phyloP scores from a whole-genome alignment of 345 rosid species.

The Bruguiera sexangula region DNA sequence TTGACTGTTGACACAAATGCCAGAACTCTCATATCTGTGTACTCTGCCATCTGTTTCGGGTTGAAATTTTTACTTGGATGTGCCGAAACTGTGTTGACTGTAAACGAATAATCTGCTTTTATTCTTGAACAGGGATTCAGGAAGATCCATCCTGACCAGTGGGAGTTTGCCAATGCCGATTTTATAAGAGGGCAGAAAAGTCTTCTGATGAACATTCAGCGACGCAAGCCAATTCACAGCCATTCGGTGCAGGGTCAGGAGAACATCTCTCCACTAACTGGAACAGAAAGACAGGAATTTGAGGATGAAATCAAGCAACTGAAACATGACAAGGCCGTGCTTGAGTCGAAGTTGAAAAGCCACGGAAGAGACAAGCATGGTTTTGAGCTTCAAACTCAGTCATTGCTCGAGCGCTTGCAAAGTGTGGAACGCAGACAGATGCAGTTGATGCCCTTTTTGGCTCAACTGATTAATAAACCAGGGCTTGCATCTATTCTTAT shows the following conservation, averaged over 20 bases:
- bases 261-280: conserved; percentile 27
- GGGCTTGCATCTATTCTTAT: conserved; percentile 26
- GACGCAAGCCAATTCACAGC: conserved; percentile 66
- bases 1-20: no score
- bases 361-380: conserved; percentile 35
- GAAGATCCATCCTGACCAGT: conserved; percentile 59
- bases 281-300: conserved; percentile 35
- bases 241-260: conserved; percentile 40
- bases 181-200: conserved; percentile 50
- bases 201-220: conserved; percentile 46
- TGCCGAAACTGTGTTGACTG: not conserved
- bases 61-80: no score
- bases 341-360: conserved; percentile 39
- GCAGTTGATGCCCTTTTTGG: conserved; percentile 27
- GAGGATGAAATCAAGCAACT: conserved; percentile 42
- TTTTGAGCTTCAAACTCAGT: conserved; percentile 24
- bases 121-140: conserved; percentile 50
- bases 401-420: conserved; percentile 31
- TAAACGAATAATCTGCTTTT: not conserved
- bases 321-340: conserved; percentile 36
- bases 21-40: no score
- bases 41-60: no score
- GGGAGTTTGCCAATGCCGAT: conserved; percentile 66
- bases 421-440: conserved; percentile 46
- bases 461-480: conserved; percentile 32